These are phyloP conservation scores for Cryomyces minteri DNA, from an alignment of 495 filamentous ascomycete genomes.

Conservation along the genomic window DNA sequence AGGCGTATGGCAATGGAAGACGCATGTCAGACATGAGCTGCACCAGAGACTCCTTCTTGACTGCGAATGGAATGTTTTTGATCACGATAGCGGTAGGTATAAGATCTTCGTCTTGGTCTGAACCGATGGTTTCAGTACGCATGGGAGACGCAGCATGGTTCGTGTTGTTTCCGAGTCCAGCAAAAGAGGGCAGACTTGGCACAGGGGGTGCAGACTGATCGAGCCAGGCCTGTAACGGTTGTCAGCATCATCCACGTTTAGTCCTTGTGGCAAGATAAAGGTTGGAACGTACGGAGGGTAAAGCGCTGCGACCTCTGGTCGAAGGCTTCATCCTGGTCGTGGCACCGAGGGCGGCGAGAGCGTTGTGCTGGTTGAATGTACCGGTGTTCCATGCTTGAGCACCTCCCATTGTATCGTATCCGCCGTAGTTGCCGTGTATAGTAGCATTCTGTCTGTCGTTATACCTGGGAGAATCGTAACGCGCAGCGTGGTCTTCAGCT, in stretches of 20 bases:
- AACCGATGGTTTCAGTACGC: slow-evolving; percentile 29
- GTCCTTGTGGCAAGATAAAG: background rate
- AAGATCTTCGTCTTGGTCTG: slow-evolving; percentile 58
- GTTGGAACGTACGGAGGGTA: slow-evolving; percentile 34
- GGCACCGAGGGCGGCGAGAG: slow-evolving; percentile 33
- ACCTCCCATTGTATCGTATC: slow-evolving; percentile 35
- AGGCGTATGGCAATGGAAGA: slow-evolving; percentile 86
- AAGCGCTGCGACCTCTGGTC: slow-evolving; percentile 30
- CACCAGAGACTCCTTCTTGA: slow-evolving; percentile 90
- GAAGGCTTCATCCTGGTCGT: slow-evolving; percentile 37
- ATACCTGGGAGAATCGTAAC: slow-evolving; percentile 40
- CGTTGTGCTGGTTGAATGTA: slow-evolving; percentile 23
- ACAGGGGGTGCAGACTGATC: slow-evolving; percentile 28
- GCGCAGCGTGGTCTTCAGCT: slow-evolving; percentile 38
- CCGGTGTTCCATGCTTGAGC: slow-evolving; percentile 49
- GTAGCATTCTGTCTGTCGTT: slow-evolving; percentile 36
- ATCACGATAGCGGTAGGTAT: slow-evolving; percentile 98
- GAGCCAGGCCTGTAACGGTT: slow-evolving; percentile 26
- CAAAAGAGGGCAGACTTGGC: too few relatives aligned
- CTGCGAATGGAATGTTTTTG: slow-evolving; percentile 98
- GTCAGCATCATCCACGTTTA: background rate
- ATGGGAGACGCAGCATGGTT: slow-evolving; percentile 20
- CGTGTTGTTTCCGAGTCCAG: too few relatives aligned
- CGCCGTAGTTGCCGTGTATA: slow-evolving; percentile 31
- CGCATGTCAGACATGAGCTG: slow-evolving; percentile 81